Percentiles rank a stretch among this genome's conserved stretches.
Conservation (phyloP, 2,329 filamentous ascomycete species). For the Zymoseptoria pseudotritici region DNA sequence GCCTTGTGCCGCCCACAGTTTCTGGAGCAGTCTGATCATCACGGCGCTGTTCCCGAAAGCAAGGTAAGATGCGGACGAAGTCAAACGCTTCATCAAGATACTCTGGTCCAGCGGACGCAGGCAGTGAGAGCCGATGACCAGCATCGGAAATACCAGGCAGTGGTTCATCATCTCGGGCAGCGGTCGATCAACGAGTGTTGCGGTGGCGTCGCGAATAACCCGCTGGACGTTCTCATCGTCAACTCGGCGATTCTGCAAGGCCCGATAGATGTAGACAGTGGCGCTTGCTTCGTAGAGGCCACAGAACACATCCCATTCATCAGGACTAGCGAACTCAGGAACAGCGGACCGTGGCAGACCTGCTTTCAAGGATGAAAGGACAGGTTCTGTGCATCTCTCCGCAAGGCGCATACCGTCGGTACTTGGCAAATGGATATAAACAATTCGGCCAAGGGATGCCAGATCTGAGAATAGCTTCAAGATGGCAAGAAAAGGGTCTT, state of each 20-base stretch:
- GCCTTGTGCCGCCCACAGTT: slow-evolving; percentile 1
- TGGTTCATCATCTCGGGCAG: slow-evolving; percentile 5
- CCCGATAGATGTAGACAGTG: neutral
- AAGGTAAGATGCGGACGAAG: slow-evolving; percentile 3
- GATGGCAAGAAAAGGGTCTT: neutral
- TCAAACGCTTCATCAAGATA: neutral
- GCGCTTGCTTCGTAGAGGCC: neutral
- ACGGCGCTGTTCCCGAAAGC: slow-evolving; percentile 2
- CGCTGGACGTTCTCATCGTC: slow-evolving; percentile 7
- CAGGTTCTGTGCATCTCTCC: slow-evolving; percentile 1
- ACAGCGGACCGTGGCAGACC: slow-evolving; percentile 37
- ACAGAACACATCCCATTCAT: neutral
- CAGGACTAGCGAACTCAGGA: neutral
- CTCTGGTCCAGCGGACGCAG: neutral
- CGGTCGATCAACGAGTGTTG: slow-evolving; percentile 4
- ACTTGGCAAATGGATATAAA: neutral
- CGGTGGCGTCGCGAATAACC: slow-evolving; percentile 3
- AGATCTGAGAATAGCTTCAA: neutral
- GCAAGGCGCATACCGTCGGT: neutral
- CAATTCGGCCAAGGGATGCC: neutral
- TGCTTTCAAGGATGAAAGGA: slow-evolving; percentile 24
- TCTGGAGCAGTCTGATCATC: slow-evolving; percentile 3
- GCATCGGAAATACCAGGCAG: slow-evolving; percentile 6
- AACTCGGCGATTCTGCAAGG: slow-evolving; percentile 1
- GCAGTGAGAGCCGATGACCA: slow-evolving; percentile 4